Evolutionary conservation across 192 early-diverging fungal genomes (phyloP).

Genomic region (Umbelopsis vinacea): DNA sequence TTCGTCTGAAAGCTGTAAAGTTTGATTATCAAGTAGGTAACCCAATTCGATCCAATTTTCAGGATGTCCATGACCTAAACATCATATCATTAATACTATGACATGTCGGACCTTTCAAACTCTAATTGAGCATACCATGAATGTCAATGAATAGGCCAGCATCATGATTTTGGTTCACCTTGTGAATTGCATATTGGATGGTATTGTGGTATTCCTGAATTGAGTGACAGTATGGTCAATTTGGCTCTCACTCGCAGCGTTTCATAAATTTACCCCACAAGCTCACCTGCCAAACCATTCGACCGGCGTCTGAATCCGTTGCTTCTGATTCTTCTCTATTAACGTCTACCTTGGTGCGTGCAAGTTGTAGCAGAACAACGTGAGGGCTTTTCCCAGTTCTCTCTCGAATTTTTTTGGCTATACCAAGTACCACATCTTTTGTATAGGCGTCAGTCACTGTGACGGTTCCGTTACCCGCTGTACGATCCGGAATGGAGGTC

Average conservation of each 20-base stretch:
- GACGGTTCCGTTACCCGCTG: neutral
- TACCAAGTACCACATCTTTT: neutral
- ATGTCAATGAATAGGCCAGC: neutral
- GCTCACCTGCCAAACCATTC: conserved; percentile 6
- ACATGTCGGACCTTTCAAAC: neutral
- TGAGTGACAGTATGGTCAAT: neutral
- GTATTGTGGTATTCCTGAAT: conserved; percentile 1
- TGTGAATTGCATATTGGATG: neutral
- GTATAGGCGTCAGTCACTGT: conserved; percentile 15
- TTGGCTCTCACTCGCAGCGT: neutral
- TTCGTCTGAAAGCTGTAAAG: neutral
- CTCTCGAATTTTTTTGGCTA: conserved; percentile 1
- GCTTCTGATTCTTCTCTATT: conserved; percentile 7
- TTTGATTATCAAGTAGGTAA: conserved; percentile 8
- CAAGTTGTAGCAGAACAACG: neutral
- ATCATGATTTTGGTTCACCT: neutral
- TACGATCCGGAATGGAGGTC: neutral
- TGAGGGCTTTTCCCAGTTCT: neutral
- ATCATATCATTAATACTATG: neutral
- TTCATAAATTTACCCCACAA: neutral
- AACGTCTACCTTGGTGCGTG: conserved; percentile 11
- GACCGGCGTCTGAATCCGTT: neutral
- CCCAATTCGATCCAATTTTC: conserved; percentile 19
- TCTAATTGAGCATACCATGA: neutral
- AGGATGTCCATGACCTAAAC: conserved; percentile 3